These are phyloP conservation scores for Dryadomyces quercus-mongolicae DNA, from an alignment of 2,329 filamentous ascomycete genomes.

Conservation along the genomic window DNA sequence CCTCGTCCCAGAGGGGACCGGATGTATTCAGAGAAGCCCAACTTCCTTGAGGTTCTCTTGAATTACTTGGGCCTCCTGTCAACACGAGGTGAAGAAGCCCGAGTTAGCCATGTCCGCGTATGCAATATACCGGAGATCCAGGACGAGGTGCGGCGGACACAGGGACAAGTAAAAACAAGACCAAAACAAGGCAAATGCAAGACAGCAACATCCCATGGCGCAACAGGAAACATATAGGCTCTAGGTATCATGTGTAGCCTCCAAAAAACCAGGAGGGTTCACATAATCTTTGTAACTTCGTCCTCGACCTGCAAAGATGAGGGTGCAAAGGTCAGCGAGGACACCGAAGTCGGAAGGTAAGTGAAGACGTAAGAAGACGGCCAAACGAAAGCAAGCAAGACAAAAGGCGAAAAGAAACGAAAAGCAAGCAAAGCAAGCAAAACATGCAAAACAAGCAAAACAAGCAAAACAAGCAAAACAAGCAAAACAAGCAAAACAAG, in stretches of 20 bases:
- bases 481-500: not conserved
- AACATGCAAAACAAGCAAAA: not conserved
- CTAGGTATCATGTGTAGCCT: not conserved
- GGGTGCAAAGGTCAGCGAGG: slow-evolving; percentile 36
- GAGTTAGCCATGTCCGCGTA: not conserved
- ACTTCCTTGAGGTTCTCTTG: not conserved
- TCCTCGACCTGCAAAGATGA: slow-evolving; percentile 60
- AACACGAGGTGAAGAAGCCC: not conserved
- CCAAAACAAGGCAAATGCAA: not conserved
- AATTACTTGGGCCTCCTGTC: not conserved
- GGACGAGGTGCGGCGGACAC: not conserved
- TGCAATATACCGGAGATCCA: not conserved
- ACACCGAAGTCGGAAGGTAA: not conserved
- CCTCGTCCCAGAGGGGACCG: not conserved
- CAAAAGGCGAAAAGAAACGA: not conserved
- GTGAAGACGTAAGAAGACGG: not conserved
- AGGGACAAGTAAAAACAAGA: not conserved
- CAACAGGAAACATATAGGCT: not conserved
- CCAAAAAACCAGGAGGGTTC: not conserved
- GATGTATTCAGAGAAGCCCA: not conserved
- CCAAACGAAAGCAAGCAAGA: not conserved
- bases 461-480: not conserved
- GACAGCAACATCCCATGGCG: not conserved
- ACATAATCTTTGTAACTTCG: slow-evolving; percentile 86
- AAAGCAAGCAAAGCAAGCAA: not conserved